Evolutionary conservation across 2,329 filamentous ascomycete genomes (phyloP).

Genomic region (Clarireedia homoeocarpa): DNA sequence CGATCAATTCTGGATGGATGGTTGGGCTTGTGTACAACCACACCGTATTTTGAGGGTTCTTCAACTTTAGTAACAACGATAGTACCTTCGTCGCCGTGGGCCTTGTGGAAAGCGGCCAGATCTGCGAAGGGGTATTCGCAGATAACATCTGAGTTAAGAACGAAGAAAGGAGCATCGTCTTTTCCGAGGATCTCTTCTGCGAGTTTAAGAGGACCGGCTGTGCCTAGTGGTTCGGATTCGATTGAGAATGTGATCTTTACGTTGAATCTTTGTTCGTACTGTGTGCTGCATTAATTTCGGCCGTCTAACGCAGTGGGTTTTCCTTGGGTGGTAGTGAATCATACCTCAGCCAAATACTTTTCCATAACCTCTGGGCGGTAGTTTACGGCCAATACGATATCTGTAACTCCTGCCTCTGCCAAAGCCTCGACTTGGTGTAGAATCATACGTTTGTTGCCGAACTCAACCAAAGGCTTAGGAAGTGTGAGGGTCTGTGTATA

Average conservation of each 20-base stretch:
- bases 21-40: constrained; percentile 92
- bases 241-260: constrained; percentile 97
- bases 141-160: constrained; percentile 96
- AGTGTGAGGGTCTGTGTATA: constrained; percentile 75
- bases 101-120: constrained; percentile 84
- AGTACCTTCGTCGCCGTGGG: constrained; percentile 89
- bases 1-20: constrained; percentile 90
- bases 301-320: constrained; percentile 1
- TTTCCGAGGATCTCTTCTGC: constrained; percentile 88
- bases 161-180: constrained; percentile 92
- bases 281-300: constrained; percentile 13
- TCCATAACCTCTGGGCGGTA: constrained; percentile 99
- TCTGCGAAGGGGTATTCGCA: constrained; percentile 95
- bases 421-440: constrained; percentile 95
- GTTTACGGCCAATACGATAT: constrained; percentile 97
- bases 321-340: constrained; percentile 23
- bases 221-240: constrained; percentile 91
- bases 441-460: constrained; percentile 99
- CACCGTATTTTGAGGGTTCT: constrained; percentile 97
- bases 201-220: constrained; percentile 89
- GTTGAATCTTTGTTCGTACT: constrained; percentile 88
- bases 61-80: constrained; percentile 99
- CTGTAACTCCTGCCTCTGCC: constrained; percentile 86
- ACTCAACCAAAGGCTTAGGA: constrained; percentile 95
- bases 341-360: constrained; percentile 78